phyloP scores from a whole-genome alignment of 306 rosid species.

The Delonix regia region DNA sequence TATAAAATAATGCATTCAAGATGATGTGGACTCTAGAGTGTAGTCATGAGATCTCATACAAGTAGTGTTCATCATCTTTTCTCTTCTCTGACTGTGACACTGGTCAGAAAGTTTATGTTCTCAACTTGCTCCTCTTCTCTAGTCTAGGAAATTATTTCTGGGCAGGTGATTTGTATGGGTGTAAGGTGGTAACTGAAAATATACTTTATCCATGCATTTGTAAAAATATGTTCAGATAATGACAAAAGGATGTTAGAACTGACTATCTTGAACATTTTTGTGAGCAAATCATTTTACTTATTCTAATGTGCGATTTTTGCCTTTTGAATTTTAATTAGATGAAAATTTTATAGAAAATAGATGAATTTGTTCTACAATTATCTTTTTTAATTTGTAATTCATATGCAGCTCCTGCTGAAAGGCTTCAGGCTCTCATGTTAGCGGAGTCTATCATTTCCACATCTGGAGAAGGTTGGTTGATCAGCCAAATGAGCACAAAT shows the following conservation, averaged over 20 bases:
- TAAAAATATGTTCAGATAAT: conserved; percentile 19
- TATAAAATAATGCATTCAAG: conserved; percentile 7
- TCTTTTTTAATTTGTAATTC: conserved; percentile 34
- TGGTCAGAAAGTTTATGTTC: background rate
- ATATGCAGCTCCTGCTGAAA: conserved; percentile 77
- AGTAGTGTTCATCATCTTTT: background rate
- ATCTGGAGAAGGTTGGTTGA: conserved; percentile 75
- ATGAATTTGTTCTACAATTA: background rate
- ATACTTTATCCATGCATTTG: conserved; percentile 4
- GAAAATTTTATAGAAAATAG: conserved; percentile 16
- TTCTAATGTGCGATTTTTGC: conserved; percentile 1
- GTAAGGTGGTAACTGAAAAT: conserved; percentile 11
- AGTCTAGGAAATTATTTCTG: conserved; percentile 7
- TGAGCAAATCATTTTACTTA: conserved; percentile 1
- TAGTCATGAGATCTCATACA: conserved; percentile 18
- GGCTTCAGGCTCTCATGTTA: conserved; percentile 85
- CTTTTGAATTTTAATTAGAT: conserved; percentile 13
- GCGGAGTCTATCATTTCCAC: conserved; percentile 79
- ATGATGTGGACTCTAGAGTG: background rate
- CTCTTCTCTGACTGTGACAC: conserved; percentile 24
- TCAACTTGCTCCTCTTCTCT: conserved; percentile 12
- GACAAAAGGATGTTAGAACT: background rate
- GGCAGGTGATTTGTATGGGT: conserved; percentile 7
- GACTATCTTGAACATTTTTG: conserved; percentile 8
- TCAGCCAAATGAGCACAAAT: conserved; percentile 53